These are phyloP conservation scores for Salisapilia sapeloensis DNA, from an alignment of 352 stramenopile species.

Conservation along the genomic window DNA sequence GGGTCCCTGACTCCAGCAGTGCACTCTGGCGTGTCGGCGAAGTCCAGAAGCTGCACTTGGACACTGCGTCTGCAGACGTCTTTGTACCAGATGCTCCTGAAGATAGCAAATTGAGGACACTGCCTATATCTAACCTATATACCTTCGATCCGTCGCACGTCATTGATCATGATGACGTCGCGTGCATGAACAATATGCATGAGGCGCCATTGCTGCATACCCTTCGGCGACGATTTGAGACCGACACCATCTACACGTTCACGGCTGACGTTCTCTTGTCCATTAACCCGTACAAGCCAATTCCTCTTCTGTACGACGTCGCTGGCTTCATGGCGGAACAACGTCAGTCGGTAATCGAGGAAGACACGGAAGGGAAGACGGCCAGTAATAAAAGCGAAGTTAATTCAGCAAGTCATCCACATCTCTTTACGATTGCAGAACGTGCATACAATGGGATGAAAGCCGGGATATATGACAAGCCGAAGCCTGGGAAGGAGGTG, in stretches of 20 bases:
- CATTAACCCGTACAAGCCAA: constrained; percentile 79
- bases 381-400: constrained; percentile 1
- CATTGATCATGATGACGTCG: constrained; percentile 70
- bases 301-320: constrained; percentile 69
- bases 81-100: constrained; percentile 30
- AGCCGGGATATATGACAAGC: too few species aligned
- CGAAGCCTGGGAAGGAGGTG: too few species aligned
- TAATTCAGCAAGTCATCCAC: constrained; percentile 22
- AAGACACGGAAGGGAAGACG: constrained; percentile 7
- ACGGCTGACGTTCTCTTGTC: constrained; percentile 71
- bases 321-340: constrained; percentile 41
- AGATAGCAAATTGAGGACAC: constrained; percentile 39
- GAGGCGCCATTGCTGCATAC: constrained; percentile 68
- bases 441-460: constrained; percentile 64
- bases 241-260: constrained; percentile 77
- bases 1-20: constrained; percentile 53
- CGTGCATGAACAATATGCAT: constrained; percentile 84
- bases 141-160: constrained; percentile 75
- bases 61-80: constrained; percentile 30
- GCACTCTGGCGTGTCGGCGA: constrained; percentile 70
- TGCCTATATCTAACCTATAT: constrained; percentile 33
- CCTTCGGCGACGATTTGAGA: constrained; percentile 60
- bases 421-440: constrained; percentile 71
- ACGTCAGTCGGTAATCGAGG: constrained; percentile 1
- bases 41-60: constrained; percentile 24